phyloP scores from a whole-genome alignment of 2,329 filamentous ascomycete genomes.

The Achaetomium macrosporum region DNA sequence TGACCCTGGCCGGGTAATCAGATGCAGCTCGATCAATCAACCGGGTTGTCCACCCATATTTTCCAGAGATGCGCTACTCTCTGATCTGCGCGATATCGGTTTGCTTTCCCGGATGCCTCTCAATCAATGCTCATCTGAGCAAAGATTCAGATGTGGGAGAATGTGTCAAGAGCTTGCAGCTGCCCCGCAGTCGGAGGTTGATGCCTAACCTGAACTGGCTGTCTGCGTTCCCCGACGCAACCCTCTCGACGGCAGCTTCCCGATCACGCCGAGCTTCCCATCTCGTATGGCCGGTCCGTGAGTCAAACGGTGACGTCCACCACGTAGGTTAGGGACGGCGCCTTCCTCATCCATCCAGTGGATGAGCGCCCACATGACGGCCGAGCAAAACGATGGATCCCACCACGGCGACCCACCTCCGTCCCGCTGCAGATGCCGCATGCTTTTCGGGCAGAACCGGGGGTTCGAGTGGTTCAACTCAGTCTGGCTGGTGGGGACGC shows the following conservation, averaged over 20 bases:
- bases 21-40: background rate
- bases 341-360: no score
- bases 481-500: no score
- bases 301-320: conserved; percentile 7
- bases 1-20: background rate
- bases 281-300: conserved; percentile 4
- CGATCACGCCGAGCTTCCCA: background rate
- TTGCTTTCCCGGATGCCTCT: background rate
- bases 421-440: background rate
- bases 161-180: conserved; percentile 4
- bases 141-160: background rate
- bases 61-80: background rate
- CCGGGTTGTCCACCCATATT: background rate
- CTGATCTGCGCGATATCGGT: background rate
- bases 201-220: conserved; percentile 5
- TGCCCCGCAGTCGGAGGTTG: conserved; percentile 5
- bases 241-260: background rate
- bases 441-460: conserved; percentile 6
- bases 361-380: no score
- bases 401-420: background rate
- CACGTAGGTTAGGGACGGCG: no score
- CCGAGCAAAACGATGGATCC: background rate
- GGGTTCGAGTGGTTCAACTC: background rate
- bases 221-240: background rate
- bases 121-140: conserved; percentile 10